These are phyloP conservation scores for Nicotiana otophora DNA, from an alignment of 257 asterid species.

Conservation along the genomic window DNA sequence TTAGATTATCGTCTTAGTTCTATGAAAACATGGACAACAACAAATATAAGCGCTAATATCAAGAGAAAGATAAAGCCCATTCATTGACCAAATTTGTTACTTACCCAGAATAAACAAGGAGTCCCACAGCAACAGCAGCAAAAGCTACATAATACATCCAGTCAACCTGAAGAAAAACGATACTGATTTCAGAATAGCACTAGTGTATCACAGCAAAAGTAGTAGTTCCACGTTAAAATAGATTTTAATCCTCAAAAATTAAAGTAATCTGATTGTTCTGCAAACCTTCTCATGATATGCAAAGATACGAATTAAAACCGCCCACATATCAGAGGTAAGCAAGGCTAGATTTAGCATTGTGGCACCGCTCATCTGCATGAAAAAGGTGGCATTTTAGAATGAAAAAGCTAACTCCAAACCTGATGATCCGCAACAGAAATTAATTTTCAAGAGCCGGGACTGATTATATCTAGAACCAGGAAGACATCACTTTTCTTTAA, in stretches of 20 bases:
- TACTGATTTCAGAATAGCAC: neutral
- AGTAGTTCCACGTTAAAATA: neutral
- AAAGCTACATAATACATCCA: conserved; percentile 92
- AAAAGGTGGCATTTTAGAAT: conserved; percentile 1
- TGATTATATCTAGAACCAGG: neutral
- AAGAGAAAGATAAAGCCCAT: neutral
- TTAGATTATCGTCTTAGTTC: neutral
- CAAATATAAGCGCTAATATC: neutral
- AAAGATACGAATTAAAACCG: conserved; percentile 79
- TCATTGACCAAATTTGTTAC: conserved; percentile 6
- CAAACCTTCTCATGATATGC: conserved; percentile 87
- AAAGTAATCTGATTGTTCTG: neutral
- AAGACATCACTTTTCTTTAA: neutral
- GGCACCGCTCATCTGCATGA: conserved; percentile 75
- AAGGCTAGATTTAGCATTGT: conserved; percentile 83
- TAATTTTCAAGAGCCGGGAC: neutral
- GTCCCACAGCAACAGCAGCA: conserved; percentile 70
- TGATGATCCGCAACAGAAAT: neutral
- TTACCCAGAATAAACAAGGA: conserved; percentile 75
- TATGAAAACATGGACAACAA: neutral
- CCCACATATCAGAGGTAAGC: conserved; percentile 98
- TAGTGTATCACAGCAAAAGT: neutral
- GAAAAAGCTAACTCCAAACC: neutral
- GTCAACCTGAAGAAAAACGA: conserved; percentile 60
- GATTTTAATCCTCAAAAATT: neutral